Evolutionary conservation across 2,329 filamentous ascomycete genomes (phyloP).

Genomic region (Colletotrichum sp.): DNA sequence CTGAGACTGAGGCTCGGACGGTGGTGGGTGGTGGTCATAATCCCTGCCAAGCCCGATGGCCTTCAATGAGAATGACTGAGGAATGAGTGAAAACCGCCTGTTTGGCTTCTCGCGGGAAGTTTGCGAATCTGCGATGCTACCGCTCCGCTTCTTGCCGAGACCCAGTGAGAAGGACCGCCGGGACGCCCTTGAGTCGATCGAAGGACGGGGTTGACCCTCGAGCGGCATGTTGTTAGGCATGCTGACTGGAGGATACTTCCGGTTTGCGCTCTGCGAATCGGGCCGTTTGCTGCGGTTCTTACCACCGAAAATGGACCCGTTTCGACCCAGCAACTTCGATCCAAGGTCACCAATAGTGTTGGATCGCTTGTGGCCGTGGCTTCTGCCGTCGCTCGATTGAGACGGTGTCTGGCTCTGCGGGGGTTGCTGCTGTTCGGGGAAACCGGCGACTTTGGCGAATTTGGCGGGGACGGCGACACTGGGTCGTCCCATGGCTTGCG

Average conservation of each 20-base stretch:
- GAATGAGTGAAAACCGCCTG: slow-evolving; percentile 75
- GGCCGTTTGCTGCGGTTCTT: slow-evolving; percentile 53
- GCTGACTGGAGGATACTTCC: slow-evolving; percentile 87
- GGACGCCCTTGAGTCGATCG: slow-evolving; percentile 71
- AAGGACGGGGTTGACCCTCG: slow-evolving; percentile 63
- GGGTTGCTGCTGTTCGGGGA: slow-evolving; percentile 57
- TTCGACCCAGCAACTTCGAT: slow-evolving; percentile 84
- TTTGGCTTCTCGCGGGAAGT: slow-evolving; percentile 60
- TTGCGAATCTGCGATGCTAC: slow-evolving; percentile 66
- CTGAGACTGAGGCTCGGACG: slow-evolving; percentile 53
- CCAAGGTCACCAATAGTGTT: slow-evolving; percentile 82
- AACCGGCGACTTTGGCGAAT: slow-evolving; percentile 62
- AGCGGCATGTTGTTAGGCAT: slow-evolving; percentile 77
- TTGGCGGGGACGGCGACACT: slow-evolving; percentile 65
- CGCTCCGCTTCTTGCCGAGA: slow-evolving; percentile 73
- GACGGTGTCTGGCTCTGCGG: slow-evolving; percentile 10
- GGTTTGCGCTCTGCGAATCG: slow-evolving; percentile 47
- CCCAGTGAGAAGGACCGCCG: slow-evolving; percentile 75
- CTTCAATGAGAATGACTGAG: slow-evolving; percentile 67
- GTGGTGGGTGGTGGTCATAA: slow-evolving; percentile 47
- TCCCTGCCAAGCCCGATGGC: slow-evolving; percentile 67
- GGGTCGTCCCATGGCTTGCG: slow-evolving; percentile 67
- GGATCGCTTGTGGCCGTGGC: slow-evolving; percentile 69
- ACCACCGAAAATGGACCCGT: slow-evolving; percentile 80
- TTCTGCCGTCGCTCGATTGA: slow-evolving; percentile 34